Evolutionary conservation across 495 filamentous ascomycete species (phyloP).

Genomic region (Parathielavia appendiculata): DNA sequence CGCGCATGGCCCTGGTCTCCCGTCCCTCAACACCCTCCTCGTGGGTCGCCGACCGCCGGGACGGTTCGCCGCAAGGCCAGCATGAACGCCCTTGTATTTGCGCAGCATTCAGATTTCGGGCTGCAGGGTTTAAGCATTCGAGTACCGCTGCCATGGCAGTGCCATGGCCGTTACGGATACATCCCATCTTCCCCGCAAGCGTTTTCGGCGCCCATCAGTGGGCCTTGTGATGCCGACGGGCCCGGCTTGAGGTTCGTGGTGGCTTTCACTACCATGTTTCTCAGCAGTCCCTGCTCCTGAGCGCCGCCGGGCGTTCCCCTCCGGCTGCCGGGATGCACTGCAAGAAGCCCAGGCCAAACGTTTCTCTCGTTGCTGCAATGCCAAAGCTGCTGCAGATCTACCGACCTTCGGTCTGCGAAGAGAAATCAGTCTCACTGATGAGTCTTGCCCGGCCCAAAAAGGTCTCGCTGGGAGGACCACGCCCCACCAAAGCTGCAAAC

Average conservation of each 20-base stretch:
- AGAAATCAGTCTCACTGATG: neutral
- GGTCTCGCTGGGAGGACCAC: constrained; percentile 8
- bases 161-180: constrained; percentile 11
- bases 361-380: neutral
- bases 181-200: neutral
- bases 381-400: neutral
- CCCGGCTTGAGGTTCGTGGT: neutral
- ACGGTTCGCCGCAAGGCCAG: neutral
- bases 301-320: constrained; percentile 13
- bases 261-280: neutral
- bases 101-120: neutral
- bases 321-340: constrained; percentile 20
- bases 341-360: constrained; percentile 10
- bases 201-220: neutral
- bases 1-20: constrained; percentile 12
- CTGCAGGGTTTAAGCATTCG: neutral
- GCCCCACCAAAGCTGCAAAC: constrained; percentile 21
- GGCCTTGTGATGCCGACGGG: neutral
- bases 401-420: no score
- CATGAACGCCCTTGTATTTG: neutral
- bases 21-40: constrained; percentile 9
- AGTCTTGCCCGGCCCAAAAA: constrained; percentile 8
- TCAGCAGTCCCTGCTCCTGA: constrained; percentile 5
- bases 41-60: constrained; percentile 13
- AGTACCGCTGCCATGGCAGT: neutral